Percentiles rank a stretch among this genome's conserved stretches.
Evolutionary conservation across 2,329 filamentous ascomycete species (phyloP).

Genomic region (Sarocladium oryzae): DNA sequence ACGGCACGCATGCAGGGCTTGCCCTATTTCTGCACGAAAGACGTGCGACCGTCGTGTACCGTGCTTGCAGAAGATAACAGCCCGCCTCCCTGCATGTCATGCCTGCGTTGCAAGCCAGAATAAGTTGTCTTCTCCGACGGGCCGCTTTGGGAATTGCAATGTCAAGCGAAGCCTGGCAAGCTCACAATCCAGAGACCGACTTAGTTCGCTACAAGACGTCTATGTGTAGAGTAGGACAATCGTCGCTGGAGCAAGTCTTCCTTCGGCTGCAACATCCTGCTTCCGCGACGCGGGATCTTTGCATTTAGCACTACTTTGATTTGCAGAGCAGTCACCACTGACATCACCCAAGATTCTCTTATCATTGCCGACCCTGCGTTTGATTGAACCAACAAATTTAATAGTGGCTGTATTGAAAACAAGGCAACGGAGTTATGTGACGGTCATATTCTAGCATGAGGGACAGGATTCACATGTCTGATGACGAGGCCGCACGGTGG

Average conservation of each 20-base stretch:
- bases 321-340: not conserved
- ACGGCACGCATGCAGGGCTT: not conserved
- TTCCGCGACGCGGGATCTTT: constrained; percentile 7
- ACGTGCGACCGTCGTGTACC: not conserved
- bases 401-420: no score
- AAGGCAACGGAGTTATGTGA: no score
- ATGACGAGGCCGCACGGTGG: no score
- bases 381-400: no score
- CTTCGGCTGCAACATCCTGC: constrained; percentile 7
- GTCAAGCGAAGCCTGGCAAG: no score
- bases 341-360: not conserved
- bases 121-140: not conserved
- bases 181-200: no score
- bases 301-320: not conserved
- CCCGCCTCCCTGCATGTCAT: not conserved
- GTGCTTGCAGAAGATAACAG: constrained; percentile 4
- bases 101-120: not conserved
- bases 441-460: no score
- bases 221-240: not conserved
- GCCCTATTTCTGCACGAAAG: constrained; percentile 2
- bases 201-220: not conserved
- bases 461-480: no score
- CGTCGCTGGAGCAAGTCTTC: not conserved
- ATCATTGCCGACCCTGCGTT: no score
- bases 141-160: not conserved